These are phyloP conservation scores for Hymenoscyphus salicellus DNA, from an alignment of 2,329 filamentous ascomycete species.

Conservation along the genomic window DNA sequence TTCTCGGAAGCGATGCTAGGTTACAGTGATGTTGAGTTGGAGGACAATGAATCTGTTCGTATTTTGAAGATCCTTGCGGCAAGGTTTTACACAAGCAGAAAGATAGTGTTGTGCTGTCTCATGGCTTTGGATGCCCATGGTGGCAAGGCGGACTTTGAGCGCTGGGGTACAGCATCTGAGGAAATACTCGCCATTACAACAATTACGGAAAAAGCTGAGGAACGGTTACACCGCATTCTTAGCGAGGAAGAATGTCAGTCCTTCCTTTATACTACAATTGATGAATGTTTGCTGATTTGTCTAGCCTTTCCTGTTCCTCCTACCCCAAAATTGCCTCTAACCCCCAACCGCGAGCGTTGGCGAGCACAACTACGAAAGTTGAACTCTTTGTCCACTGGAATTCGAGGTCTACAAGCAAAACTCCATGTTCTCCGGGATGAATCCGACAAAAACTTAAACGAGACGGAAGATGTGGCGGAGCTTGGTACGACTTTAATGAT, in stretches of 20 bases:
- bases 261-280: slow-evolving; percentile 18
- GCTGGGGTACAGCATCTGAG: slow-evolving; percentile 76
- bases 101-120: slow-evolving; percentile 84
- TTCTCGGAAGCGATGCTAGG: slow-evolving; percentile 66
- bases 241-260: slow-evolving; percentile 74
- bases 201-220: slow-evolving; percentile 59
- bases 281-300: slow-evolving; percentile 26
- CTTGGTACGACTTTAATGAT: slow-evolving; percentile 75
- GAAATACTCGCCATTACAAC: slow-evolving; percentile 65
- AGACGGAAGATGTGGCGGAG: slow-evolving; percentile 68
- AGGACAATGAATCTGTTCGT: slow-evolving; percentile 75
- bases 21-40: slow-evolving; percentile 63
- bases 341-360: slow-evolving; percentile 77
- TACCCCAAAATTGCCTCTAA: slow-evolving; percentile 58
- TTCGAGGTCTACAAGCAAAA: slow-evolving; percentile 89
- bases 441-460: slow-evolving; percentile 74
- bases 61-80: slow-evolving; percentile 78
- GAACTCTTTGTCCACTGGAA: slow-evolving; percentile 82
- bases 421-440: slow-evolving; percentile 89
- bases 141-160: slow-evolving; percentile 69
- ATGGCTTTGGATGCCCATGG: slow-evolving; percentile 82
- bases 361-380: slow-evolving; percentile 85
- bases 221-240: slow-evolving; percentile 66
- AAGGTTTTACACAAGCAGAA: slow-evolving; percentile 75
- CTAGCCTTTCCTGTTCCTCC: slow-evolving; percentile 53